These are phyloP conservation scores for Pezizomycotina sp. DNA, from an alignment of 2,329 filamentous ascomycete genomes.

Conservation along the genomic window DNA sequence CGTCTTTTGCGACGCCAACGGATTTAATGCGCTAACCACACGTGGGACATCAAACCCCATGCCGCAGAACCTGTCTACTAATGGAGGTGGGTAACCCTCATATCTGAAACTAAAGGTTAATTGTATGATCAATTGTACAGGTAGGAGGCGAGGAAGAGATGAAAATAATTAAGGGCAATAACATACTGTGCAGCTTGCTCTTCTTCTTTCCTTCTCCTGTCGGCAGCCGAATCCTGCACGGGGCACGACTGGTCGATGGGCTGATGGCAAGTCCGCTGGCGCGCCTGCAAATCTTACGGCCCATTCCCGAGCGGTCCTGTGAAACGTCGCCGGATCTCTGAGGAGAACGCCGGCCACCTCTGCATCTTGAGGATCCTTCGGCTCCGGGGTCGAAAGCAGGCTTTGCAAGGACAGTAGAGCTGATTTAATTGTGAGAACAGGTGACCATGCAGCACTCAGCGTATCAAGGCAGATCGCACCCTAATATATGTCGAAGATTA, in stretches of 20 bases:
- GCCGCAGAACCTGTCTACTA: conserved; percentile 66
- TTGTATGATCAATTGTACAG: background rate
- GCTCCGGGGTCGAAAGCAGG: conserved; percentile 81
- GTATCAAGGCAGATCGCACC: conserved; percentile 96
- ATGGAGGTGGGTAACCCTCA: conserved; percentile 66
- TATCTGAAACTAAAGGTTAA: conserved; percentile 34
- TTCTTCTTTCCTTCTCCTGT: conserved; percentile 21
- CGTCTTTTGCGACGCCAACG: conserved; percentile 46
- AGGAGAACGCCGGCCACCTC: conserved; percentile 87
- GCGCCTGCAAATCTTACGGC: conserved; percentile 69
- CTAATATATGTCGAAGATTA: conserved; percentile 33
- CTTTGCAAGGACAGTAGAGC: conserved; percentile 85
- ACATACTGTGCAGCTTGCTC: conserved; percentile 18
- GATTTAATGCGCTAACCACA: conserved; percentile 75
- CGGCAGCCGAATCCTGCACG: conserved; percentile 22
- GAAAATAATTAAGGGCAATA: background rate
- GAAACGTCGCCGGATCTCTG: conserved; percentile 60
- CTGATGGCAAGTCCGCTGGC: conserved; percentile 40
- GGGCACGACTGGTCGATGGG: conserved; percentile 28
- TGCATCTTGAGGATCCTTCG: conserved; percentile 90
- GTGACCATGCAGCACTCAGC: conserved; percentile 76
- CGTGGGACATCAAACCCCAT: conserved; percentile 85
- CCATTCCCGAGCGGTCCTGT: conserved; percentile 75
- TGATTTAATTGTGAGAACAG: conserved; percentile 89
- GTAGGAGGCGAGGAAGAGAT: background rate